Percentiles rank a stretch among this genome's conserved stretches.
Conservation (phyloP, 2,329 filamentous ascomycete genomes). For the Elsinoe fawcettii region DNA sequence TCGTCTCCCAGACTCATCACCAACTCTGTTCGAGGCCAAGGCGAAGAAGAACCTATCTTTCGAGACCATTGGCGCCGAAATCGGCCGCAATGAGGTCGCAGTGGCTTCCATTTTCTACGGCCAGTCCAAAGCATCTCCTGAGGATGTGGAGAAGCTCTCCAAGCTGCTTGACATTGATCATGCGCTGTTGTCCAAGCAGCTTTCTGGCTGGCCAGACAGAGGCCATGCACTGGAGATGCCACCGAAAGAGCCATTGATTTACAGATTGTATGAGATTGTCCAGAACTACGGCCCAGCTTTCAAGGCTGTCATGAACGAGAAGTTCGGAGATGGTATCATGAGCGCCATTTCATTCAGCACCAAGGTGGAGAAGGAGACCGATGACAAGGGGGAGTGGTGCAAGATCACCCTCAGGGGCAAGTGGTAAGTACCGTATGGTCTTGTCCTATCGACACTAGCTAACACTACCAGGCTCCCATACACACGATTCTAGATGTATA, state of each 20-base stretch:
- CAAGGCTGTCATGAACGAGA: slow-evolving; percentile 92
- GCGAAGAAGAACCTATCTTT: slow-evolving; percentile 68
- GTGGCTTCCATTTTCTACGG: slow-evolving; percentile 88
- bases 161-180: slow-evolving; percentile 55
- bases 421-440: slow-evolving; percentile 52
- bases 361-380: slow-evolving; percentile 87
- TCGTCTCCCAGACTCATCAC: slow-evolving; percentile 62
- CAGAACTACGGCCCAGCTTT: slow-evolving; percentile 97
- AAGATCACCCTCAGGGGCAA: slow-evolving; percentile 77
- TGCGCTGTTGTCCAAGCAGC: slow-evolving; percentile 50
- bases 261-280: slow-evolving; percentile 85
- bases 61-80: slow-evolving; percentile 63
- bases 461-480: slow-evolving; percentile 38
- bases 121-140: slow-evolving; percentile 63
- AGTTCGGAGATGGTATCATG: slow-evolving; percentile 78
- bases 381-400: slow-evolving; percentile 76
- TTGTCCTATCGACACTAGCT: background rate
- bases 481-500: slow-evolving; percentile 37
- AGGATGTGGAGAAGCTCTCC: slow-evolving; percentile 62
- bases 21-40: slow-evolving; percentile 74
- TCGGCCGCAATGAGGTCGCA: slow-evolving; percentile 75
- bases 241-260: slow-evolving; percentile 77
- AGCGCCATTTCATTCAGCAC: slow-evolving; percentile 87
- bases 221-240: slow-evolving; percentile 75
- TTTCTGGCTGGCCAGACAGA: slow-evolving; percentile 70